Percentiles rank a stretch among this genome's conserved stretches.
phyloP scores from a whole-genome alignment of 2,329 filamentous ascomycete species.

The Tolypocladium amazonense region DNA sequence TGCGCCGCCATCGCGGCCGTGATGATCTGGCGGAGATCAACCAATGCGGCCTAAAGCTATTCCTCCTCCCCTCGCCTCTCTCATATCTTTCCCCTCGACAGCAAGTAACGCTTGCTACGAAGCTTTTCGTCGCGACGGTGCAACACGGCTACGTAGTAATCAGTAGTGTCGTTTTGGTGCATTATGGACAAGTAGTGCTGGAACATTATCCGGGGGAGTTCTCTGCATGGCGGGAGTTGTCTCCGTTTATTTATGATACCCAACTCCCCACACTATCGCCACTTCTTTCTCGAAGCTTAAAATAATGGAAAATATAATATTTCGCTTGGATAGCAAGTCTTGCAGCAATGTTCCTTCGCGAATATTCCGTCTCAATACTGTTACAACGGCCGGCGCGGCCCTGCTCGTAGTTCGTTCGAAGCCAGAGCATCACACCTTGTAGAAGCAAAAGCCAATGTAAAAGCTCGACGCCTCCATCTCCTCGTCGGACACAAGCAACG shows the following conservation, averaged over 20 bases:
- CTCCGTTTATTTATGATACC: conserved; percentile 19
- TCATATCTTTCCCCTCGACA: not conserved
- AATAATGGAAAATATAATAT: not conserved
- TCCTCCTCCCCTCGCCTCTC: no score
- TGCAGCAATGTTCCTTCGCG: not conserved
- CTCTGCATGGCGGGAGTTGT: conserved; percentile 12
- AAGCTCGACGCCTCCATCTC: conserved; percentile 91
- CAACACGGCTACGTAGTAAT: conserved; percentile 1
- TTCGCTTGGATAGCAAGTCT: not conserved
- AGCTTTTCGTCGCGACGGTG: not conserved
- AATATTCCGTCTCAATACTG: not conserved
- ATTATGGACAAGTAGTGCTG: not conserved
- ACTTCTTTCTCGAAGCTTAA: not conserved
- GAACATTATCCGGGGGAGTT: not conserved
- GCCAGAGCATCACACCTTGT: conserved; percentile 60
- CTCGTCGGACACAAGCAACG: conserved; percentile 63
- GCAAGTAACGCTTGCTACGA: not conserved
- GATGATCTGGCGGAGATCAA: conserved; percentile 54
- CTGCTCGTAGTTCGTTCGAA: not conserved
- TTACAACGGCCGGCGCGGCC: not conserved
- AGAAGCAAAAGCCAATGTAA: conserved; percentile 93
- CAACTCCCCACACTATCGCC: conserved; percentile 9
- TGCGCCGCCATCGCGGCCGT: conserved; percentile 53
- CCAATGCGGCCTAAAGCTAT: conserved; percentile 29
- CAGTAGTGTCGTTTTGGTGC: not conserved